These are phyloP conservation scores for Crithidia fasciculata DNA, from an alignment of 208 protist species.

Conservation along the genomic window DNA sequence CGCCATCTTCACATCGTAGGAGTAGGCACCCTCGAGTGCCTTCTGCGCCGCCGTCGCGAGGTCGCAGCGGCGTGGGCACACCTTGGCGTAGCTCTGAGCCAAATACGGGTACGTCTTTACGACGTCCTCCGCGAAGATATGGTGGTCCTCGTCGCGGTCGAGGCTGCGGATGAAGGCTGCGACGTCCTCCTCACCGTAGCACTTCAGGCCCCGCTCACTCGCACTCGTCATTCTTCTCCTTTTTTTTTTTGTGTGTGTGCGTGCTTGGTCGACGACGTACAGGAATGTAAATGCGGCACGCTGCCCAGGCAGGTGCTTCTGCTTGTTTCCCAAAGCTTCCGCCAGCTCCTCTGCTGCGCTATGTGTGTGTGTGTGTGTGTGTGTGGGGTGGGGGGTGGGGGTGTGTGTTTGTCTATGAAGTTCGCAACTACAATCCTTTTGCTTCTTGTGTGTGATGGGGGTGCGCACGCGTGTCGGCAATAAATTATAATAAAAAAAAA, in stretches of 20 bases:
- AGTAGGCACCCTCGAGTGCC: conserved; percentile 68
- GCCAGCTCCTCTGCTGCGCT: too few relatives aligned
- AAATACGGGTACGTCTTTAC: conserved; percentile 78
- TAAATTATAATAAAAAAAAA: too few relatives aligned
- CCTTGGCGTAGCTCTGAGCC: conserved; percentile 66
- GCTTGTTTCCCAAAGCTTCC: too few relatives aligned
- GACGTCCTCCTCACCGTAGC: conserved; percentile 68
- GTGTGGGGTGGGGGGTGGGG: too few relatives aligned
- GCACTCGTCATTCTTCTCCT: not conserved
- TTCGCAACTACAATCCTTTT: too few relatives aligned
- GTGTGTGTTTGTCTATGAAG: too few relatives aligned
- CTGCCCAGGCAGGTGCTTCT: too few relatives aligned
- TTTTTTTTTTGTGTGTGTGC: conserved; percentile 2
- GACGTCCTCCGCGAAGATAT: conserved; percentile 83
- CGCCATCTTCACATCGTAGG: conserved; percentile 54
- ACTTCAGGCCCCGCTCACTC: conserved; percentile 2
- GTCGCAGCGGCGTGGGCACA: conserved; percentile 81
- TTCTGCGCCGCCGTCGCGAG: conserved; percentile 70
- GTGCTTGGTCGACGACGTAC: too few relatives aligned
- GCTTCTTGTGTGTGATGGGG: too few relatives aligned
- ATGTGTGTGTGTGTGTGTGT: too few relatives aligned
- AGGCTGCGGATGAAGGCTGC: conserved; percentile 70
- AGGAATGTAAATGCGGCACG: too few relatives aligned
- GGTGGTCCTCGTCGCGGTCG: conserved; percentile 72
- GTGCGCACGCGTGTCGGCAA: too few relatives aligned